Base-by-base conservation (phyloP, 257 asterid species). In the Cruciata laevipes region DNA sequence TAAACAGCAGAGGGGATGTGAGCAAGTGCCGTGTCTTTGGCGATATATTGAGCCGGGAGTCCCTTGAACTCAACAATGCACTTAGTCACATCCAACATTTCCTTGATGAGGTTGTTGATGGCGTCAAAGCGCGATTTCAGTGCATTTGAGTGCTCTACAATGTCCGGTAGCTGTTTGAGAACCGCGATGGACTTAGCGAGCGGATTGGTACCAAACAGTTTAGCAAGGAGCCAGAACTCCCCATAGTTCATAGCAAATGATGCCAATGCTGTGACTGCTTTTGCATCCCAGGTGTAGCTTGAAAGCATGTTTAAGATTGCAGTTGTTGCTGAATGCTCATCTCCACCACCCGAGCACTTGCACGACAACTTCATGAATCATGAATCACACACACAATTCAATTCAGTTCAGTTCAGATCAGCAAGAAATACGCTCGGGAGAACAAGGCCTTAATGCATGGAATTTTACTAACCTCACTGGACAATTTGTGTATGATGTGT, bases 171-270 rank as follows among this genome's bases (percentile, higher is more conserved):
- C 52, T 76, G 94, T 81, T 79, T 85, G 35, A 91, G 85, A 57
- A 83, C 33, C 4, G 85, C 85, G 13, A 91, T 72, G 1, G 94
- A 81, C 63, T 79, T 85, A 38, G 96, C 98, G 0, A 91, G 89
- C 0, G 87, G 88, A 76, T 89, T 80, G 16, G 79, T 57, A 6
- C 81, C 61, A 65, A 84, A 84, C 32, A 70, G 80, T 61, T 79
- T 78, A 1, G 89, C 84, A 38, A 85, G 69, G 17, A 89, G 91
- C 98, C 96, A 89, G 77, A 87, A 86, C 58, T 89, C 94, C 49
- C 89, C 98, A 56, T 84, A 88, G 81, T 77, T 80, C 9, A 83
- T 74, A 0, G 90, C 78, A 75, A 89, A 87, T 3, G 96, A 70
- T 16, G 95, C 81, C 25, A 89, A 20, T 16, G 94, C 77, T 66